phyloP scores from a whole-genome alignment of 2,329 filamentous ascomycete species.

The Colletotrichum chrysophilum region DNA sequence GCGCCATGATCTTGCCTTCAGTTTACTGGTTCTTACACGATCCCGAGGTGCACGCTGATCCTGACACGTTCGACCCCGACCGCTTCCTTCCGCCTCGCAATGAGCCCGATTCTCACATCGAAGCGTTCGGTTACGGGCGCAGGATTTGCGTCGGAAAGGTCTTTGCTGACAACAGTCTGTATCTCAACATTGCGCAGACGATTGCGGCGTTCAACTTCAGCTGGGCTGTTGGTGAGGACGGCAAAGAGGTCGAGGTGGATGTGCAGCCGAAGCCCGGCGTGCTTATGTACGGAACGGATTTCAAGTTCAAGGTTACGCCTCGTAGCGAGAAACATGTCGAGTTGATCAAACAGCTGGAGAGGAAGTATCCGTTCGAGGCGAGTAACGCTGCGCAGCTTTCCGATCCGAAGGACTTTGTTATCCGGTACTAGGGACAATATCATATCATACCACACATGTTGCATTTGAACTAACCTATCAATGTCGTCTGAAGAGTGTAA shows the following conservation, averaged over 20 bases:
- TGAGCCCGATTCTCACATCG: conserved; percentile 30
- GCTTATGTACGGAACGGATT: conserved; percentile 2
- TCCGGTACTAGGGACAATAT: neutral
- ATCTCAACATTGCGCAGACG: conserved; percentile 35
- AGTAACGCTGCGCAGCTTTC: neutral
- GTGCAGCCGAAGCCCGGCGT: conserved; percentile 14
- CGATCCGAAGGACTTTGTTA: neutral
- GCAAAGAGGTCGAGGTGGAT: conserved; percentile 10
- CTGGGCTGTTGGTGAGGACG: conserved; percentile 37
- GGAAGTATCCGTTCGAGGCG: neutral
- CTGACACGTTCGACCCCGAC: conserved; percentile 35
- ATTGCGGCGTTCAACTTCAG: conserved; percentile 46
- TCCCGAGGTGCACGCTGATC: conserved; percentile 64
- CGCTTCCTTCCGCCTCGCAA: conserved; percentile 34
- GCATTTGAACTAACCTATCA: too few species aligned
- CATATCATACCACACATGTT: neutral
- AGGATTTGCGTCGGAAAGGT: conserved; percentile 38
- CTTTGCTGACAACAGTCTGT: conserved; percentile 36
- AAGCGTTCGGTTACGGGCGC: conserved; percentile 40
- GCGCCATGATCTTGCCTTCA: conserved; percentile 25
- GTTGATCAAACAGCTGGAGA: neutral
- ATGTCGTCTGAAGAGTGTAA: neutral
- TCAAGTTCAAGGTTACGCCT: conserved; percentile 1
- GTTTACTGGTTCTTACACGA: conserved; percentile 60
- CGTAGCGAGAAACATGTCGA: conserved; percentile 1